phyloP scores from a whole-genome alignment of 805 yeast genomes.

The Ogataea naganishii region DNA sequence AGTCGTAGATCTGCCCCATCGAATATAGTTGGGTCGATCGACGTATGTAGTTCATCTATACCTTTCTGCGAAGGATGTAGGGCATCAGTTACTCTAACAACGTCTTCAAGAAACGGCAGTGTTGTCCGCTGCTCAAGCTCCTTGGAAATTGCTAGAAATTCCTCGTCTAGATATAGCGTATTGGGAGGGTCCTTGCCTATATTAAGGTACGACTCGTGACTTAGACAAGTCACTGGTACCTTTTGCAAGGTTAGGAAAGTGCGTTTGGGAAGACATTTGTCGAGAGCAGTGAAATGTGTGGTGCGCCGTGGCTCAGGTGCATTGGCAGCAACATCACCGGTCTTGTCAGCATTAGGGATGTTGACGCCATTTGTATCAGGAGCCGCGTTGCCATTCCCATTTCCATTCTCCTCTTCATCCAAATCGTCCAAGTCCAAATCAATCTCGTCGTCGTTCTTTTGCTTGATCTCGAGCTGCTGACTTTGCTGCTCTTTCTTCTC shows the following conservation, averaged over 20 bases:
- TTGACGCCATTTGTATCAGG: conserved; percentile 2
- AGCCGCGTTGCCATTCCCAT: conserved; percentile 1
- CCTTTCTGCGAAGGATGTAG: conserved; percentile 8
- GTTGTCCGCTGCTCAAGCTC: conserved; percentile 9
- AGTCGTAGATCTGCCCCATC: neutral
- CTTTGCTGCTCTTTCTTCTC: conserved; percentile 4
- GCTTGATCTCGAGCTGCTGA: conserved; percentile 2
- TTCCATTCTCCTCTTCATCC: conserved; percentile 5
- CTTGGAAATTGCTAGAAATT: conserved; percentile 18
- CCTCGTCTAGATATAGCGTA: conserved; percentile 27
- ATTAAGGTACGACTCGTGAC: conserved; percentile 14
- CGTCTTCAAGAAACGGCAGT: neutral
- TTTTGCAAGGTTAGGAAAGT: conserved; percentile 45
- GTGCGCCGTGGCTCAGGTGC: conserved; percentile 11
- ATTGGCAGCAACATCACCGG: conserved; percentile 11
- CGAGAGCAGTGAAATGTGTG: conserved; percentile 62
- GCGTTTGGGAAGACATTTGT: conserved; percentile 70
- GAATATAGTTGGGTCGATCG: conserved; percentile 12
- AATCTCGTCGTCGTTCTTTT: conserved; percentile 18
- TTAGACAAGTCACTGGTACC: conserved; percentile 23
- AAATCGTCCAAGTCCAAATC: conserved; percentile 16
- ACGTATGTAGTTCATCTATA: conserved; percentile 9
- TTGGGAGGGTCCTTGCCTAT: neutral
- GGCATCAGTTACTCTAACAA: conserved; percentile 5
- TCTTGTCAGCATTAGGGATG: conserved; percentile 5